Percentiles rank a stretch among this genome's conserved stretches.
Evolutionary conservation across 495 filamentous ascomycete genomes (phyloP).

Genomic region (Podospora conica): DNA sequence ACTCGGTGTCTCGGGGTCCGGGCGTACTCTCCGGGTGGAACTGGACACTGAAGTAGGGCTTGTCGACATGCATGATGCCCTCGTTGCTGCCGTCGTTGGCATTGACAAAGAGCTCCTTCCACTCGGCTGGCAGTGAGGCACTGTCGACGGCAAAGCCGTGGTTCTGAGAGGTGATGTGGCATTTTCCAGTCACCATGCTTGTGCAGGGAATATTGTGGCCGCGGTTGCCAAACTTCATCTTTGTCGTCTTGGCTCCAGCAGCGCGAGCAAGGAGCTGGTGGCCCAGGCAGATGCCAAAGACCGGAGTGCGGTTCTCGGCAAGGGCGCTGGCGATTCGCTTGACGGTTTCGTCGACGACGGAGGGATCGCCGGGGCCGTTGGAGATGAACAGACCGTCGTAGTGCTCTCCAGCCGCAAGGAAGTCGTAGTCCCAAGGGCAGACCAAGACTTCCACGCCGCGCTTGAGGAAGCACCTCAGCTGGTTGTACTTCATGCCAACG

Average conservation of each 20-base stretch:
- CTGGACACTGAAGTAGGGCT: conserved; percentile 95
- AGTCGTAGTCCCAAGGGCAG: conserved; percentile 93
- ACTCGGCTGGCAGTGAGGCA: conserved; percentile 62
- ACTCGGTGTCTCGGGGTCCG: conserved; percentile 93
- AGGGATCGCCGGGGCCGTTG: conserved; percentile 94
- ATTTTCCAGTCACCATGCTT: conserved; percentile 85
- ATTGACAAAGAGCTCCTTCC: conserved; percentile 93
- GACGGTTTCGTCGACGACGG: conserved; percentile 69
- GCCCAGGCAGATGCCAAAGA: conserved; percentile 95
- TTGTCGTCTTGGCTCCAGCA: conserved; percentile 77
- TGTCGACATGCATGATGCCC: conserved; percentile 79
- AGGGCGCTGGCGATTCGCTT: conserved; percentile 67
- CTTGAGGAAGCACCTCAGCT: conserved; percentile 82
- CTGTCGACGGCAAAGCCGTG: conserved; percentile 92
- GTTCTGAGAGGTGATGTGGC: conserved; percentile 98
- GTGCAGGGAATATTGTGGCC: conserved; percentile 99
- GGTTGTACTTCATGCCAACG: conserved; percentile 96
- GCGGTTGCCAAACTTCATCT: conserved; percentile 99
- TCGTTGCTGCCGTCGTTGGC: conserved; percentile 98
- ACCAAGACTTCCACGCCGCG: conserved; percentile 93
- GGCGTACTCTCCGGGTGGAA: conserved; percentile 98
- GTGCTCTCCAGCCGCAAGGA: conserved; percentile 64
- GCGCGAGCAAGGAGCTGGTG: conserved; percentile 92
- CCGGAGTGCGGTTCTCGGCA: conserved; percentile 67
- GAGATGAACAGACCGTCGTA: conserved; percentile 97